Evolutionary conservation across 495 filamentous ascomycete genomes (phyloP).

Genomic region (Aspergillus campestris): DNA sequence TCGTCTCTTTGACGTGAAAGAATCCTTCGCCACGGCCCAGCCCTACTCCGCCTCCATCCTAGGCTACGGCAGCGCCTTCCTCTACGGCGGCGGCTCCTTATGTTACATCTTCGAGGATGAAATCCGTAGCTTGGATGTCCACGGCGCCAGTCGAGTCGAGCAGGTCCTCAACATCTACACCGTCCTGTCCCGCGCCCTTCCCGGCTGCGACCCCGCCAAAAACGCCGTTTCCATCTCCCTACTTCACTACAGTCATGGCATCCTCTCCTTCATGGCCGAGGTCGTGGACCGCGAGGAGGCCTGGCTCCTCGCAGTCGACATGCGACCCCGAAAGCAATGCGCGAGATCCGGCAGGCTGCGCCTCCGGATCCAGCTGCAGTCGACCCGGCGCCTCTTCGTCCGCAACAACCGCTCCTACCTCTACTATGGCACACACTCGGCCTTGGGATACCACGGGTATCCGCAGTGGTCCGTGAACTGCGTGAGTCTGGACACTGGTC

Average conservation of each 20-base stretch:
- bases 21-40: conserved; percentile 51
- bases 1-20: conserved; percentile 49
- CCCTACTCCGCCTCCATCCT: conserved; percentile 55
- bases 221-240: conserved; percentile 45
- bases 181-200: conserved; percentile 31
- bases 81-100: conserved; percentile 55
- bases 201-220: conserved; percentile 10
- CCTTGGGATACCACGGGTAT: conserved; percentile 39
- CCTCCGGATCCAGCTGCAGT: conserved; percentile 30
- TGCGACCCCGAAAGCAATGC: conserved; percentile 17
- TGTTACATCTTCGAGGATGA: conserved; percentile 49
- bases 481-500: conserved; percentile 38
- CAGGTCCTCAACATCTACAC: conserved; percentile 48
- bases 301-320: conserved; percentile 54
- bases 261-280: conserved; percentile 46
- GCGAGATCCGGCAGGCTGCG: conserved; percentile 28
- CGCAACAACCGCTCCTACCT: conserved; percentile 57
- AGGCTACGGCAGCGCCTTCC: conserved; percentile 51
- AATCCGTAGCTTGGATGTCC: conserved; percentile 58
- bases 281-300: conserved; percentile 26
- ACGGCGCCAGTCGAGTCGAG: conserved; percentile 42
- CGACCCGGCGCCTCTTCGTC: conserved; percentile 53
- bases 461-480: conserved; percentile 55
- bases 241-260: conserved; percentile 52
- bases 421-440: conserved; percentile 58